Evolutionary conservation across 768 basidiomycete species (phyloP).

Genomic region (Tulasnella sp.): DNA sequence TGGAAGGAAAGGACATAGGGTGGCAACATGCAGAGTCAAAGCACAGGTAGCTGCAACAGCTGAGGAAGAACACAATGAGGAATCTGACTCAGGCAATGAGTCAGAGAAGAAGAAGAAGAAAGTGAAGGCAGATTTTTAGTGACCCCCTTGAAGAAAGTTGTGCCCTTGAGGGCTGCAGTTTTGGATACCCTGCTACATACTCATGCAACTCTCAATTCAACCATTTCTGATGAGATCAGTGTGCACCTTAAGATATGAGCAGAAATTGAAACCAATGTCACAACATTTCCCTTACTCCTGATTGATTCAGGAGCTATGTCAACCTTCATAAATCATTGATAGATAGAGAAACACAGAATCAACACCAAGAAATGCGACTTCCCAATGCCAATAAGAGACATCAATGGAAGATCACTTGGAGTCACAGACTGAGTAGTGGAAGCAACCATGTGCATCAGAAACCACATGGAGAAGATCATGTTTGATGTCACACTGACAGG

Average conservation of each 20-base stretch:
- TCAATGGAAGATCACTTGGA: background rate
- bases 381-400: background rate
- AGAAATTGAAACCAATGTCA: background rate
- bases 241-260: background rate
- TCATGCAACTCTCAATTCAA: background rate
- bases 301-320: background rate
- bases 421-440: background rate
- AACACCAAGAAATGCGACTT: background rate
- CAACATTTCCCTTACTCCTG: background rate
- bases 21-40: too few species aligned
- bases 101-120: too few species aligned
- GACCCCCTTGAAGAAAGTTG: too few species aligned
- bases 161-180: too few species aligned
- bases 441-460: background rate
- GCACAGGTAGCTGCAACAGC: too few species aligned
- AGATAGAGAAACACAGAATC: background rate
- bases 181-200: too few species aligned
- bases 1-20: too few species aligned
- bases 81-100: too few species aligned
- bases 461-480: background rate
- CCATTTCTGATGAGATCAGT: background rate
- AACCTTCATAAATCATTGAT: background rate
- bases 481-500: background rate
- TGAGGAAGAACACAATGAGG: too few species aligned
- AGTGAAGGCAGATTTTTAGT: too few species aligned